These are phyloP conservation scores for Colletotrichum cordylinicola DNA, from an alignment of 2,329 filamentous ascomycete species.

Conservation along the genomic window DNA sequence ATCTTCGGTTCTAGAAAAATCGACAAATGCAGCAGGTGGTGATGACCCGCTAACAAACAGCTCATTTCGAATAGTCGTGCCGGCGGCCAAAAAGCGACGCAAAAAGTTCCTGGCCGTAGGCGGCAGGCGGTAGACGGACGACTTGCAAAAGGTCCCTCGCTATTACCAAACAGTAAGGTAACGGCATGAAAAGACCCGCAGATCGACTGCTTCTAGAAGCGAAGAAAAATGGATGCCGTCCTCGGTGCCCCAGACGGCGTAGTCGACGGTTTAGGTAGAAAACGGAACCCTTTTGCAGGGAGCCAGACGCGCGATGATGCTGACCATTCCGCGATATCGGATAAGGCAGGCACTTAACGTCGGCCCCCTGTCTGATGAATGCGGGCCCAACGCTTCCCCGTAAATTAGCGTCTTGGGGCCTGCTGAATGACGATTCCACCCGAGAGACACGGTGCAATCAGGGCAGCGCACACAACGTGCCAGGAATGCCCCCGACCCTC, in stretches of 20 bases:
- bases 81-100: not conserved
- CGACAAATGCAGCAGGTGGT: conserved; percentile 13
- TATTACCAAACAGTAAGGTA: conserved; percentile 26
- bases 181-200: conserved; percentile 11
- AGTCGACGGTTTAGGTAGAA: conserved; percentile 1
- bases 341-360: conserved; percentile 22
- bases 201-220: conserved; percentile 20
- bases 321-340: conserved; percentile 21
- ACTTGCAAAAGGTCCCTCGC: conserved; percentile 7
- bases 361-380: conserved; percentile 6
- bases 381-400: conserved; percentile 16
- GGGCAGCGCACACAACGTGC: conserved; percentile 5
- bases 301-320: conserved; percentile 18
- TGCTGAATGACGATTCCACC: conserved; percentile 20
- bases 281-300: not conserved
- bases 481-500: not conserved
- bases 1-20: conserved; percentile 7
- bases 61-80: conserved; percentile 3
- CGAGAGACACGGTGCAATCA: conserved; percentile 14
- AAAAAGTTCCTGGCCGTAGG: conserved; percentile 6
- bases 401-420: conserved; percentile 12
- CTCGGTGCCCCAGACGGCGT: not conserved
- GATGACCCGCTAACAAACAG: not conserved
- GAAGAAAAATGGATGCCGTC: not conserved
- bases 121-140: not conserved